phyloP scores from a whole-genome alignment of 257 asterid species.

The Capsicum pubescens region DNA sequence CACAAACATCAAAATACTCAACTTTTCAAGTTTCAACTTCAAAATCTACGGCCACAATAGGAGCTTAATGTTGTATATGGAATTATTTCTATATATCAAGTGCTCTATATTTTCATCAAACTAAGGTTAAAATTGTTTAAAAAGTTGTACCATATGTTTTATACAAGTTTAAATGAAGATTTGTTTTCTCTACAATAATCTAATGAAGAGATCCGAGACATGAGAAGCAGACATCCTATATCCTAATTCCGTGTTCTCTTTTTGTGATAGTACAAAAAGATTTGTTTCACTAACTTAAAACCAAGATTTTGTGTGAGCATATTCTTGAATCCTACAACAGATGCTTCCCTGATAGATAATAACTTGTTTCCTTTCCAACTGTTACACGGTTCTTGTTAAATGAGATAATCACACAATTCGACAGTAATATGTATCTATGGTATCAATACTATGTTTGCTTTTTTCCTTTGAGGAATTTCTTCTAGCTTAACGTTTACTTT shows the following conservation, averaged over 20 bases:
- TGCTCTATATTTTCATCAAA: slow-evolving; percentile 23
- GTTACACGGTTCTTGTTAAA: neutral
- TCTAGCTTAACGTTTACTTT: slow-evolving; percentile 22
- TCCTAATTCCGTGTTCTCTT: slow-evolving; percentile 9
- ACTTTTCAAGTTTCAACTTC: neutral
- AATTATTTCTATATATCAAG: neutral
- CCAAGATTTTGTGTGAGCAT: neutral
- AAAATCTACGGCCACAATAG: neutral
- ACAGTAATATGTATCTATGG: neutral
- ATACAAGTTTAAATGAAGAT: neutral
- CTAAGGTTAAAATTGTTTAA: neutral
- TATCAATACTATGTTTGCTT: neutral
- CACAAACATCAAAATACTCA: neutral
- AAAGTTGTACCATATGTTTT: neutral
- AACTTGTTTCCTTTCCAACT: neutral
- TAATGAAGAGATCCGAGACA: neutral
- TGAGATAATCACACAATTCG: neutral
- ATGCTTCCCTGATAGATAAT: neutral
- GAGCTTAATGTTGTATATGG: neutral
- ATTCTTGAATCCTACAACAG: neutral
- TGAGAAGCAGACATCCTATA: neutral
- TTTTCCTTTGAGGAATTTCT: slow-evolving; percentile 3
- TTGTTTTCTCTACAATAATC: neutral
- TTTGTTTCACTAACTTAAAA: neutral
- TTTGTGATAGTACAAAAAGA: neutral